Evolutionary conservation across 345 rosid genomes (phyloP).

Genomic region (Populus pruinosa): DNA sequence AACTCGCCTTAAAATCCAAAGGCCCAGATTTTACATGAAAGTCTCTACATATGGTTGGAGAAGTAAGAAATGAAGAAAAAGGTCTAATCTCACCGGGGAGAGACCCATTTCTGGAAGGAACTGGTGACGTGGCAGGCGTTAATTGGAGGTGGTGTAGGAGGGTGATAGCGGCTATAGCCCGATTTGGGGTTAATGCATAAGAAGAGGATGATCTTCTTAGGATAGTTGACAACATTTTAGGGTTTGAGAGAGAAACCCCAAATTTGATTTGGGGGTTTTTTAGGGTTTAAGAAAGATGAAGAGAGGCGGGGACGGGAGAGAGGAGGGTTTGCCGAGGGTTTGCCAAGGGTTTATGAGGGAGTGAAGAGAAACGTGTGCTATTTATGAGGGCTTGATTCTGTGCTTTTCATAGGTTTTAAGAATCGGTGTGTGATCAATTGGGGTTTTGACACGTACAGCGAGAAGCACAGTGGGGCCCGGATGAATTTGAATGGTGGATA

Average conservation of each 20-base stretch:
- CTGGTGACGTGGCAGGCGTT: background rate
- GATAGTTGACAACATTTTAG: conserved; percentile 41
- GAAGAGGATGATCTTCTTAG: conserved; percentile 38
- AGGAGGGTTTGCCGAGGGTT: background rate
- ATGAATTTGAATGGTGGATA: background rate
- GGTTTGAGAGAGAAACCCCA: background rate
- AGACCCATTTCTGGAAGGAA: background rate
- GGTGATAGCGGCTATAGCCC: conserved; percentile 27
- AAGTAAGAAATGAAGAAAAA: background rate
- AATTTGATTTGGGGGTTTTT: background rate
- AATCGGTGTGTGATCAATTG: background rate
- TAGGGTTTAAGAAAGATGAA: conserved; percentile 6
- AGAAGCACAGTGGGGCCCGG: background rate
- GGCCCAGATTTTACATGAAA: conserved; percentile 55
- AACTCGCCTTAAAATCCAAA: conserved; percentile 45
- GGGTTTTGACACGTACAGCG: background rate
- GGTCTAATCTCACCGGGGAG: background rate
- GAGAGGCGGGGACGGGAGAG: background rate
- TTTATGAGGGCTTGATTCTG: background rate
- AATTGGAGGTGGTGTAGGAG: conserved; percentile 18
- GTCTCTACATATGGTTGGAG: conserved; percentile 15
- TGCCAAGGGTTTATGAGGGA: background rate
- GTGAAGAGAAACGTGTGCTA: background rate
- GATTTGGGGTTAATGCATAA: conserved; percentile 13
- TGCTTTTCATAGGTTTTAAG: background rate